Evolutionary conservation across 148 eudicot species (phyloP).

Genomic region (Gaultheria prostrata): DNA sequence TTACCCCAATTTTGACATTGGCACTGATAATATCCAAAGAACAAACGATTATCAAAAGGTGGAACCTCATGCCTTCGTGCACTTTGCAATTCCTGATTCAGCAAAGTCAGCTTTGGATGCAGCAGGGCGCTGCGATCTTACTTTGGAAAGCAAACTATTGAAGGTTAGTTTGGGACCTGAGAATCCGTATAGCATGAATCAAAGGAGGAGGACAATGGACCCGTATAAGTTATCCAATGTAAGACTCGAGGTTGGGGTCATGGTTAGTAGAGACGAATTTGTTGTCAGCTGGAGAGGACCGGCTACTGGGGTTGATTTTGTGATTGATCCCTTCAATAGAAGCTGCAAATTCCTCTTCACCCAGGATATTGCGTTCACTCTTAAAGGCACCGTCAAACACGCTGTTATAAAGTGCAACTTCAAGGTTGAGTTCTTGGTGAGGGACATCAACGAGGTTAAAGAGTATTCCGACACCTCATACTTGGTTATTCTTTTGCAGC

Average conservation of each 20-base stretch:
- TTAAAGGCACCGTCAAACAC: constrained; percentile 36
- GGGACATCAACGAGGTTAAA: constrained; percentile 58
- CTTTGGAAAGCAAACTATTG: constrained; percentile 31
- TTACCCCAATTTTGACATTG: constrained; percentile 44
- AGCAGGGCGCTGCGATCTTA: constrained; percentile 43
- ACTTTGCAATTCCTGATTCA: constrained; percentile 53
- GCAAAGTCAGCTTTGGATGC: constrained; percentile 47
- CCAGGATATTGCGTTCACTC: constrained; percentile 49
- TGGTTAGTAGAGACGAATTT: constrained; percentile 51
- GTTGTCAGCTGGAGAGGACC: constrained; percentile 77
- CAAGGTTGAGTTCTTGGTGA: constrained; percentile 64
- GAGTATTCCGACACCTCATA: constrained; percentile 33
- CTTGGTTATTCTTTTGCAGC: constrained; percentile 50
- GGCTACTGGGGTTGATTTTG: constrained; percentile 50
- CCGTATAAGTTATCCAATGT: constrained; percentile 60
- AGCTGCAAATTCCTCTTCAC: constrained; percentile 60
- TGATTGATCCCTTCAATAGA: constrained; percentile 73
- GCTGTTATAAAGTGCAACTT: constrained; percentile 63
- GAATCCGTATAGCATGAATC: constrained; percentile 59
- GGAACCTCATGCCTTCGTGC: constrained; percentile 87
- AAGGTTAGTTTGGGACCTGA: constrained; percentile 61
- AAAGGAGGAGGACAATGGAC: constrained; percentile 46
- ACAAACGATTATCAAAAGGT: constrained; percentile 51
- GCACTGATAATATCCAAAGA: constrained; percentile 25
- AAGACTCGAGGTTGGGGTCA: constrained; percentile 50